A percentile compares a stretch with the other conserved stretches of the same genome.
These are phyloP conservation scores for Pleodorina starrii DNA, from an alignment of 139 green algal genomes.

Conservation along the genomic window DNA sequence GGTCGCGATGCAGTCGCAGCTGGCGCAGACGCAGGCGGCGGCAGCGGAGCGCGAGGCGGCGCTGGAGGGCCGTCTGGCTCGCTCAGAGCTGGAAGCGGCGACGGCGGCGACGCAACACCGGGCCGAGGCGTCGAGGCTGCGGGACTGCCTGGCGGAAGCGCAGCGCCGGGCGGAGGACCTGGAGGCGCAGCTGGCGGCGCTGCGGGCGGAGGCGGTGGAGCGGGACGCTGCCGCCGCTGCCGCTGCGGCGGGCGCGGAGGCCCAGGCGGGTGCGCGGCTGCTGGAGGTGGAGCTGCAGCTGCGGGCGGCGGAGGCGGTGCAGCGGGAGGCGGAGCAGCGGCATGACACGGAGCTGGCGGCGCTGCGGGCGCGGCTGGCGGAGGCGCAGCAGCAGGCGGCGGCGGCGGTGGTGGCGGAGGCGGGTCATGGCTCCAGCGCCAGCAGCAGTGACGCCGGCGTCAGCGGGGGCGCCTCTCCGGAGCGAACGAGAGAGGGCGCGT, in stretches of 20 bases:
- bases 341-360: not conserved
- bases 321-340: not conserved
- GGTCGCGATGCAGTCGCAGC: not conserved
- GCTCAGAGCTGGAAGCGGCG: not conserved
- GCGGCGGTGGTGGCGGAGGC: not conserved
- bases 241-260: not conserved
- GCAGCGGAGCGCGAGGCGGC: not conserved
- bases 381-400: not conserved
- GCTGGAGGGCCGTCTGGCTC: not conserved
- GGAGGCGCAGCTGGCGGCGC: constrained; percentile 14
- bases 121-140: not conserved
- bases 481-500: not conserved
- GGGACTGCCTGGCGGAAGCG: not conserved
- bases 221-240: not conserved
- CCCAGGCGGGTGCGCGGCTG: not conserved
- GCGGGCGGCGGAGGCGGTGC: not conserved
- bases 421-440: not conserved
- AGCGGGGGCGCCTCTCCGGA: not conserved
- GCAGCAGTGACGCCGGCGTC: constrained; percentile 8
- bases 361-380: constrained; percentile 2
- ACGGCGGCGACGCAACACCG: not conserved
- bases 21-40: not conserved
- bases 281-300: too few species aligned
- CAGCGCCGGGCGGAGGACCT: not conserved
- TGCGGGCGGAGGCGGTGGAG: not conserved